phyloP scores from a whole-genome alignment of 441 rosid genomes.

The Manihot esculenta region DNA sequence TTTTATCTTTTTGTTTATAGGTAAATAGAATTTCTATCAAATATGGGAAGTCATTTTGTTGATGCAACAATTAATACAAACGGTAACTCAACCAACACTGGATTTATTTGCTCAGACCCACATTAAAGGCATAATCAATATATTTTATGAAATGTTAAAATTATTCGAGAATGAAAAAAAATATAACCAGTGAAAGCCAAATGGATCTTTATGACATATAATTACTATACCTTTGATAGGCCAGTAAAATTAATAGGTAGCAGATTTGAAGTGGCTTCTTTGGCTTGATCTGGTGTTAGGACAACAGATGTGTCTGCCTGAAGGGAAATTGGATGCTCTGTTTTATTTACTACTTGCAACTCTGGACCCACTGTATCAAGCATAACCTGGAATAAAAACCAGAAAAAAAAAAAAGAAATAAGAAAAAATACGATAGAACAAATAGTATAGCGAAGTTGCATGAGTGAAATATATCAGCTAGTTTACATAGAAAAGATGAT shows the following conservation, averaged over 20 bases:
- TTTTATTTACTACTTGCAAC: slow-evolving; percentile 72
- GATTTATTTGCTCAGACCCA: neutral
- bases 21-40: neutral
- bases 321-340: slow-evolving; percentile 56
- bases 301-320: slow-evolving; percentile 42
- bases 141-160: neutral
- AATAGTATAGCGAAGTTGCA: neutral
- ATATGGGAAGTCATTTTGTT: neutral
- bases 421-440: neutral
- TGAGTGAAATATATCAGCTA: too few species aligned
- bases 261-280: slow-evolving; percentile 50
- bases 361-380: slow-evolving; percentile 82
- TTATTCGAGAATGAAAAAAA: neutral
- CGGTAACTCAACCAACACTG: neutral
- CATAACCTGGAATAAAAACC: slow-evolving; percentile 58
- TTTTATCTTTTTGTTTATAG: too few species aligned
- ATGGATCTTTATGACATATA: slow-evolving; percentile 1
- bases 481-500: neutral
- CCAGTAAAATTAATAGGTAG: slow-evolving; percentile 60
- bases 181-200: neutral
- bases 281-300: slow-evolving; percentile 57
- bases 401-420: slow-evolving; percentile 17
- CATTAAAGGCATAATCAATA: neutral
- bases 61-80: neutral
- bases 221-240: slow-evolving; percentile 38